A percentile compares a stretch with the other conserved stretches of the same genome.
Conservation (phyloP, 371 early-diverging fungal species). For the Catenaria anguillulae region DNA sequence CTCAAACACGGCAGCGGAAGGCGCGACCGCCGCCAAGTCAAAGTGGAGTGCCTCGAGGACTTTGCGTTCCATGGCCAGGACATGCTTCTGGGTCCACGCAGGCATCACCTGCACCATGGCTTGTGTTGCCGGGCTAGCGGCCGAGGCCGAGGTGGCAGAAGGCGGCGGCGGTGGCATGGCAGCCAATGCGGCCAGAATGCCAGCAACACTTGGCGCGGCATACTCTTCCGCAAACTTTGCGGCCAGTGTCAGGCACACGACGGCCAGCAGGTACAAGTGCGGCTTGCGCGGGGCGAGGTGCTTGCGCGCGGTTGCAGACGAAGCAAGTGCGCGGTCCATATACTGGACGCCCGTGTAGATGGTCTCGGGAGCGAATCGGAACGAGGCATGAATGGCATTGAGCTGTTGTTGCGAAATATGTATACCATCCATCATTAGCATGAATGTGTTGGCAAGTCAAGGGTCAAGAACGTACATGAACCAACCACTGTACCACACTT, state of each 20-base stretch:
- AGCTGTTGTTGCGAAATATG: background rate
- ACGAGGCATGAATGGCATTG: background rate
- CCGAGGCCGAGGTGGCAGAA: background rate
- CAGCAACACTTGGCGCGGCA: background rate
- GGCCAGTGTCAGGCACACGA: constrained; percentile 3
- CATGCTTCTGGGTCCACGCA: too few relatives aligned
- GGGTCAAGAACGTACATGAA: background rate
- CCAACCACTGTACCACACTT: background rate
- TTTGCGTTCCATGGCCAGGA: background rate
- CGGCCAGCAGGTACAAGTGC: background rate
- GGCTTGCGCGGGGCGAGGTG: background rate
- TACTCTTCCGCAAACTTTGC: constrained; percentile 7
- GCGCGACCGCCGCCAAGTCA: background rate
- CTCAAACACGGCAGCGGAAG: background rate
- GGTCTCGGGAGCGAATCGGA: background rate
- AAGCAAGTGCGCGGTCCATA: background rate
- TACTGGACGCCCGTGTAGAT: background rate
- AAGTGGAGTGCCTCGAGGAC: background rate
- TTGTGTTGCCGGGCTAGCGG: background rate
- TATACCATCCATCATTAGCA: background rate
- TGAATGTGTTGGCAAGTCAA: background rate
- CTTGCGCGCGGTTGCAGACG: background rate
- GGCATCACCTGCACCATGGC: background rate
- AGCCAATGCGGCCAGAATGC: background rate
- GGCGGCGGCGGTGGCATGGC: background rate